Conservation (phyloP, 139 green algal genomes). For the Pedinophyceae sp. region DNA sequence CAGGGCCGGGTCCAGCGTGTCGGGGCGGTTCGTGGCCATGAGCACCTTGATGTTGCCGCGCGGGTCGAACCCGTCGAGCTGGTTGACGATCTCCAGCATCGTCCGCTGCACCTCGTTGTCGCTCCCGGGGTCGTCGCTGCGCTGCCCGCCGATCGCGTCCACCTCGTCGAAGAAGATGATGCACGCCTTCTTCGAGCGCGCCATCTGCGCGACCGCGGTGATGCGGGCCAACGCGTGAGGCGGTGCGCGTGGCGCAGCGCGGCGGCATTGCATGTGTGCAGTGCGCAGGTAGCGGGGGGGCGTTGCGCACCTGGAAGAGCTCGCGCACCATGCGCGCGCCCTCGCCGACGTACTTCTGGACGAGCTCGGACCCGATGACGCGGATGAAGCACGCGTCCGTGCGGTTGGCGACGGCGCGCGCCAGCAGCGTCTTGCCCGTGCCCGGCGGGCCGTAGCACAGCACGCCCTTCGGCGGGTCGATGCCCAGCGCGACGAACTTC, state of each 20-base stretch:
- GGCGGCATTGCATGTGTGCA: too few relatives aligned
- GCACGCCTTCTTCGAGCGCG: conserved; percentile 93
- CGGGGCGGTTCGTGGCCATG: conserved; percentile 89
- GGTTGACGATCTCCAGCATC: conserved; percentile 99
- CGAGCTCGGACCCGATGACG: conserved; percentile 94
- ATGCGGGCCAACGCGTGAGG: too few relatives aligned
- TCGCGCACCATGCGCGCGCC: conserved; percentile 92
- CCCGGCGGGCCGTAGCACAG: conserved; percentile 86
- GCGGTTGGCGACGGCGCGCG: conserved; percentile 89
- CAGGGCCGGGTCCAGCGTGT: conserved; percentile 94
- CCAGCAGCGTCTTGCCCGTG: conserved; percentile 93
- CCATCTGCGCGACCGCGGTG: conserved; percentile 84
- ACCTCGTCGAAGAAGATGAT: conserved; percentile 99
- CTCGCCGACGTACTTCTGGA: conserved; percentile 99
- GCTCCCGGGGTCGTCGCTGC: conserved; percentile 85
- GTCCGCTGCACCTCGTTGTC: conserved; percentile 99
- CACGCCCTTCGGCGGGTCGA: conserved; percentile 96
- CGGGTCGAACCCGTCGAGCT: conserved; percentile 97
- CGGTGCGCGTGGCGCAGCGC: too few relatives aligned
- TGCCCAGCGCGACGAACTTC: conserved; percentile 94
- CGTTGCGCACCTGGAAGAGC: conserved; percentile 59
- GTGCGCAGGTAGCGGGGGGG: too few relatives aligned
- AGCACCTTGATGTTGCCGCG: conserved; percentile 98
- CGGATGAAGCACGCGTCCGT: conserved; percentile 98
- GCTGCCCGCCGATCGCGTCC: conserved; percentile 91